Percentiles rank a stretch among this genome's conserved stretches.
These are phyloP conservation scores for Pseudogymnoascus sp. DNA, from an alignment of 2,329 filamentous ascomycete species.

Conservation along the genomic window DNA sequence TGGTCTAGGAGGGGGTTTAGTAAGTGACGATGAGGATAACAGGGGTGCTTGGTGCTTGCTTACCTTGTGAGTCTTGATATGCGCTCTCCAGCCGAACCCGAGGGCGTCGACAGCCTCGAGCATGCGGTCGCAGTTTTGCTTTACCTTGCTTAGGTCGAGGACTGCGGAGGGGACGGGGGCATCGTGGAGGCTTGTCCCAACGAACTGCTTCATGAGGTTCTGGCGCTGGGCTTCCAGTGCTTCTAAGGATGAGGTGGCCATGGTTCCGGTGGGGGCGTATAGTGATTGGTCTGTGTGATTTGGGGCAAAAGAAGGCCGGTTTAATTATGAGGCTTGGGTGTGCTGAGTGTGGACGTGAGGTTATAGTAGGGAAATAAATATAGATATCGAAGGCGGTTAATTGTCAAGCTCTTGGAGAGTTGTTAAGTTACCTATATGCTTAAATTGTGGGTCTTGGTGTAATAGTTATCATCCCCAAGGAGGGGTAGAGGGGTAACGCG, in stretches of 20 bases:
- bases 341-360: neutral
- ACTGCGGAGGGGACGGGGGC: slow-evolving; percentile 60
- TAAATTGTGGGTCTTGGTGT: neutral
- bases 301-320: neutral
- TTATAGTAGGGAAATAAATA: neutral
- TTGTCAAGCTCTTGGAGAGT: neutral
- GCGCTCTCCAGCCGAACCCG: slow-evolving; percentile 61
- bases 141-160: slow-evolving; percentile 58
- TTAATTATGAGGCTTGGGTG: neutral
- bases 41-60: neutral
- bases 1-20: slow-evolving; percentile 43
- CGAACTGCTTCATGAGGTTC: slow-evolving; percentile 36
- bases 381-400: neutral
- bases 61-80: slow-evolving; percentile 81
- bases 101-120: slow-evolving; percentile 53
- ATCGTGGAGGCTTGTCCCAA: slow-evolving; percentile 53
- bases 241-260: slow-evolving; percentile 22
- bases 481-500: neutral
- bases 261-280: slow-evolving; percentile 8
- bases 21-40: neutral
- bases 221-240: slow-evolving; percentile 29
- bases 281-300: neutral
- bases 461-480: neutral
- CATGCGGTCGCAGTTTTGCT: slow-evolving; percentile 65
- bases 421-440: neutral